A percentile compares a stretch with the other conserved stretches of the same genome.
Evolutionary conservation across 768 basidiomycete genomes (phyloP).

Genomic region (Collybia nuda): DNA sequence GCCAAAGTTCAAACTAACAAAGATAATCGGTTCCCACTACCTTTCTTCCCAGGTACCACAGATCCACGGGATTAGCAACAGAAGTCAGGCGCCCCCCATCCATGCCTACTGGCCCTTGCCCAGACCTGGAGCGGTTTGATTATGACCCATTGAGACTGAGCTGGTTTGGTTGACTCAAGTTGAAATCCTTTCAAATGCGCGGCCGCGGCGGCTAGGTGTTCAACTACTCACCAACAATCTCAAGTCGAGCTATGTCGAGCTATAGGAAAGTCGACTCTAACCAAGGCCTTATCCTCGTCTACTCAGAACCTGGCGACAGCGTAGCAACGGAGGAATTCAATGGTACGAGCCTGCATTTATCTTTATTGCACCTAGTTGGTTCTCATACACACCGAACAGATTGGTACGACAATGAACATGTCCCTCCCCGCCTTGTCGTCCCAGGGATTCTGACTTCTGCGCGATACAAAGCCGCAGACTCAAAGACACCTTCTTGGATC

Average conservation of each 20-base stretch:
- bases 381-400: conserved; percentile 12
- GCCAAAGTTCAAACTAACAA: not conserved
- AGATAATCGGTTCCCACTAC: not conserved
- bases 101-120: no score
- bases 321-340: not conserved
- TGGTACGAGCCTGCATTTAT: not conserved
- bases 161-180: conserved; percentile 8
- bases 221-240: not conserved
- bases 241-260: conserved; percentile 4
- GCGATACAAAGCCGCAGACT: conserved; percentile 27
- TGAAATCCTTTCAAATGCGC: not conserved
- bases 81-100: no score
- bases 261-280: conserved; percentile 5
- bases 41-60: not conserved
- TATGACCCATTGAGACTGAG: not conserved
- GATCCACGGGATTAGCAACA: not conserved
- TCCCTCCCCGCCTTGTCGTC: conserved; percentile 25
- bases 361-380: not conserved
- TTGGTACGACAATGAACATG: conserved; percentile 34
- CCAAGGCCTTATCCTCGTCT: conserved; percentile 12
- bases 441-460: conserved; percentile 24
- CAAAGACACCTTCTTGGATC: conserved; percentile 24
- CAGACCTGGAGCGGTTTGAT: no score
- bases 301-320: conserved; percentile 10
- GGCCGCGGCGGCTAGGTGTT: not conserved